phyloP scores from a whole-genome alignment of 2,329 filamentous ascomycete species.

The Didymella lethalis region DNA sequence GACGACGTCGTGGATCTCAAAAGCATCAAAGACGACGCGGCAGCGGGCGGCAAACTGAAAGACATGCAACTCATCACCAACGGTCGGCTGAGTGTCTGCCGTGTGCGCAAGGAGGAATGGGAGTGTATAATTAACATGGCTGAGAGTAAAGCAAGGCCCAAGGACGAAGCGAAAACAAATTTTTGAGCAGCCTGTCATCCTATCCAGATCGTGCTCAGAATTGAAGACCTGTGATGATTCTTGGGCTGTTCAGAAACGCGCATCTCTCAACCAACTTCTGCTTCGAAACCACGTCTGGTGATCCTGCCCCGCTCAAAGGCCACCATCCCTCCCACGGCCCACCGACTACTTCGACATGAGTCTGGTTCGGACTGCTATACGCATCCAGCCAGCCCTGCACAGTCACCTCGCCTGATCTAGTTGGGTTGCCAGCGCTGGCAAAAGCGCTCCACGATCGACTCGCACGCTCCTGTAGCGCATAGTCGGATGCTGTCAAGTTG shows the following conservation, averaged over 20 bases:
- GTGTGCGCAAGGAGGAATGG: constrained; percentile 72
- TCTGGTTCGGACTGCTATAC: constrained; percentile 21
- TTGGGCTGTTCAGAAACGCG: constrained; percentile 56
- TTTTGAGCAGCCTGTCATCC: not conserved
- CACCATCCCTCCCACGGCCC: constrained; percentile 56
- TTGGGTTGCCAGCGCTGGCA: constrained; percentile 43
- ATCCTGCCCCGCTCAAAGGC: constrained; percentile 48
- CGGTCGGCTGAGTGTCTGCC: constrained; percentile 81
- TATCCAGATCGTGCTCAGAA: constrained; percentile 26
- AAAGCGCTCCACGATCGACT: constrained; percentile 60
- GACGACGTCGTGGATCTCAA: constrained; percentile 72
- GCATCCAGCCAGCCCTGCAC: constrained; percentile 19
- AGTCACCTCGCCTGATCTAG: constrained; percentile 26
- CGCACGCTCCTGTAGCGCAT: constrained; percentile 50
- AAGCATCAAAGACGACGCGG: constrained; percentile 71
- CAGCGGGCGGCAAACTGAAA: constrained; percentile 65
- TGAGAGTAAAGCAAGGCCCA: constrained; percentile 17
- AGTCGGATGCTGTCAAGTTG: constrained; percentile 52
- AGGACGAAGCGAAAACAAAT: not conserved
- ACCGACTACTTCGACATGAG: constrained; percentile 49
- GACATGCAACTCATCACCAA: constrained; percentile 86
- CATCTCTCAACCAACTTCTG: constrained; percentile 60
- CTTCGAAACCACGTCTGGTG: constrained; percentile 36
- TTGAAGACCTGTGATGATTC: constrained; percentile 53
- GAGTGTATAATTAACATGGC: constrained; percentile 65